Conservation (phyloP, 1,284 basidiomycete genomes). For the Ceraceosorus guamensis region DNA sequence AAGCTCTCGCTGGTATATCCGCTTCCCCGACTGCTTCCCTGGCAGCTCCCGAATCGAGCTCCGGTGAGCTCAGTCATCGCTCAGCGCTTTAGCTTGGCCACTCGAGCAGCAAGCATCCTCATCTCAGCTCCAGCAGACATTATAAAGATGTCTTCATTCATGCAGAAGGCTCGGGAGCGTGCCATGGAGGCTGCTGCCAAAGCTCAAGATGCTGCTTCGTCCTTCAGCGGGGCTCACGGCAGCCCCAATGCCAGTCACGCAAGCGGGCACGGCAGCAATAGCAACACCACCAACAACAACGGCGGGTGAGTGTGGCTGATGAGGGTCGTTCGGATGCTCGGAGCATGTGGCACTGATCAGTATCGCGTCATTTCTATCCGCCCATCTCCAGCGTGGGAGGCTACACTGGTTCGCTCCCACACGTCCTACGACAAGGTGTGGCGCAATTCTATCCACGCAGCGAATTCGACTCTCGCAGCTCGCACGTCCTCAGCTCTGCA, state of each 20-base stretch:
- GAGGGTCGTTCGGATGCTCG: background rate
- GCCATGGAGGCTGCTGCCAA: constrained; percentile 31
- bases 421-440: constrained; percentile 30
- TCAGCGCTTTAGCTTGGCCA: too few species aligned
- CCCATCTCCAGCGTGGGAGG: constrained; percentile 13
- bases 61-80: too few species aligned
- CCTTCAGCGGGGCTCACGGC: background rate
- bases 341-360: background rate
- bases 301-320: background rate
- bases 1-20: too few species aligned
- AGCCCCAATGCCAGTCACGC: constrained; percentile 17
- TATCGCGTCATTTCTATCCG: background rate
- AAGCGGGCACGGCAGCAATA: constrained; percentile 19
- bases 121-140: too few species aligned
- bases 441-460: constrained; percentile 38
- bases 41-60: too few species aligned
- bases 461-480: constrained; percentile 27
- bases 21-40: too few species aligned
- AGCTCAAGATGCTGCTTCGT: too few species aligned
- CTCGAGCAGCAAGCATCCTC: too few species aligned
- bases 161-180: constrained; percentile 31
- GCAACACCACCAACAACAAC: constrained; percentile 5
- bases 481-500: constrained; percentile 29
- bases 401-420: constrained; percentile 33
- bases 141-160: constrained; percentile 30